Percentiles rank a stretch among this genome's conserved stretches.
These are phyloP conservation scores for Canna indica DNA, from an alignment of 176 grass and related monocot genomes.

Conservation along the genomic window DNA sequence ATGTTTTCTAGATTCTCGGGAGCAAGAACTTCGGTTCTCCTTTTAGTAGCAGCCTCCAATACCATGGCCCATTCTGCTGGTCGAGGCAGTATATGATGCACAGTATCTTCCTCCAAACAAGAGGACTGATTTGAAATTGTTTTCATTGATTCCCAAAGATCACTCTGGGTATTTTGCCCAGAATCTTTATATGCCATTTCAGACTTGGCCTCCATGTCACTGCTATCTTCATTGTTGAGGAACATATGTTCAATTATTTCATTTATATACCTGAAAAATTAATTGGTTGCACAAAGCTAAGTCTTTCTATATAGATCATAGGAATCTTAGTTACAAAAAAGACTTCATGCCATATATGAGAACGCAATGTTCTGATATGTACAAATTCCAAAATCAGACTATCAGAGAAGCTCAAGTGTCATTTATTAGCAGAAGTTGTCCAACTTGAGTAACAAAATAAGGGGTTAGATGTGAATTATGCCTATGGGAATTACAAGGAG, in stretches of 20 bases:
- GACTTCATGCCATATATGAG: not conserved
- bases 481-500: too few relatives aligned
- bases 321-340: not conserved
- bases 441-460: too few relatives aligned
- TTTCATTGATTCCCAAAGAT: conserved; percentile 27
- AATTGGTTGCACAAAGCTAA: conserved; percentile 6
- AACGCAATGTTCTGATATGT: not conserved
- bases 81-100: conserved; percentile 7
- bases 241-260: conserved; percentile 67
- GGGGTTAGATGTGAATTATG: too few relatives aligned
- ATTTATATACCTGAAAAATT: conserved; percentile 72
- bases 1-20: conserved; percentile 99
- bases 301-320: not conserved
- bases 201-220: conserved; percentile 28
- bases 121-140: conserved; percentile 1
- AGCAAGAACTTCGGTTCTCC: conserved; percentile 73
- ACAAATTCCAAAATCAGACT: too few relatives aligned
- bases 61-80: conserved; percentile 69
- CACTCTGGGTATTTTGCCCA: conserved; percentile 36
- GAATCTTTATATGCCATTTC: conserved; percentile 35
- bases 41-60: conserved; percentile 91
- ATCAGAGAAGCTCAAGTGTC: too few relatives aligned
- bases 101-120: not conserved
- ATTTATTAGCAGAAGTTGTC: too few relatives aligned
- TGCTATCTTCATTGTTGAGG: conserved; percentile 47